phyloP scores from a whole-genome alignment of 768 basidiomycete genomes.

The Xanthoconium purpureum region DNA sequence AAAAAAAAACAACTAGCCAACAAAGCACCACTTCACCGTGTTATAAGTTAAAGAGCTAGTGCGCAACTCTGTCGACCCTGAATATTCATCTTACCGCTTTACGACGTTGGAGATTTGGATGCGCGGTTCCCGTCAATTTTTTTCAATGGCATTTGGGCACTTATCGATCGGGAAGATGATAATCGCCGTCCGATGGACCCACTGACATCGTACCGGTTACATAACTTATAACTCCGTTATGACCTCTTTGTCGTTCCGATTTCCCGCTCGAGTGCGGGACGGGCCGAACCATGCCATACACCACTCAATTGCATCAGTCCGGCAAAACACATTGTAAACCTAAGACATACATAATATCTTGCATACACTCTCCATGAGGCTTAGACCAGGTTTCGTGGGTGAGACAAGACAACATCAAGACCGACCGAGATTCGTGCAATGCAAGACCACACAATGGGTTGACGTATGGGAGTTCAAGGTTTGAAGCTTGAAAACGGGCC shows the following conservation, averaged over 20 bases:
- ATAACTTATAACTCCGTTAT: too few relatives aligned
- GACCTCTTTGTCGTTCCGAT: too few relatives aligned
- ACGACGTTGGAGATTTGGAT: not conserved
- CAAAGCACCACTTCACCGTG: not conserved
- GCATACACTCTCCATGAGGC: not conserved
- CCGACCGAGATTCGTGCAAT: not conserved
- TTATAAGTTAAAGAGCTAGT: not conserved
- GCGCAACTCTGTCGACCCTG: not conserved
- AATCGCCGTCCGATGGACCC: too few relatives aligned
- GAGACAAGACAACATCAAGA: not conserved
- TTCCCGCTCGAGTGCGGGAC: too few relatives aligned
- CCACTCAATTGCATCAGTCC: too few relatives aligned
- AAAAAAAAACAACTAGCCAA: not conserved
- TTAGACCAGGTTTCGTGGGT: not conserved
- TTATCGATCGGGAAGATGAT: too few relatives aligned
- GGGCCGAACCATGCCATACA: too few relatives aligned
- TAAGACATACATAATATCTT: not conserved
- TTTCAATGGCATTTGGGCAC: too few relatives aligned
- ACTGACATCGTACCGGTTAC: too few relatives aligned
- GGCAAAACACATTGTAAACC: not conserved
- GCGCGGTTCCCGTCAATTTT: too few relatives aligned
- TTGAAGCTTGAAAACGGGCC: not conserved
- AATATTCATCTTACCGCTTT: not conserved
- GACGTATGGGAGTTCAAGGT: not conserved
- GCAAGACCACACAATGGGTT: not conserved